Conservation (phyloP, 2,329 filamentous ascomycete genomes). For the Arthrobotrys conoides region DNA sequence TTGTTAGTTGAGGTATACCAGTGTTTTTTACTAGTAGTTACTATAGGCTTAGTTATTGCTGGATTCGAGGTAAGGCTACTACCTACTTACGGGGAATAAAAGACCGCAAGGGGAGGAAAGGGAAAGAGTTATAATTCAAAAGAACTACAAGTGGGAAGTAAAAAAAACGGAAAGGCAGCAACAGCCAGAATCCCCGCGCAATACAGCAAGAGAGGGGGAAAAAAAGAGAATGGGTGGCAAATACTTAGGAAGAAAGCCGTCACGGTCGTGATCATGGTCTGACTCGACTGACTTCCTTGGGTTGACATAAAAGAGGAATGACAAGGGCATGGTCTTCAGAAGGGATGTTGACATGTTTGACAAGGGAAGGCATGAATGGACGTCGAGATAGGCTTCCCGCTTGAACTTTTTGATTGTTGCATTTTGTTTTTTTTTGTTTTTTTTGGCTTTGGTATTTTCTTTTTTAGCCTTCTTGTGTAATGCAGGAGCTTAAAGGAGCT, state of each 20-base stretch:
- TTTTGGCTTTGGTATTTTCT: conserved; percentile 17
- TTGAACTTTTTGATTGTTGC: conserved; percentile 19
- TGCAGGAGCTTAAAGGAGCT: conserved; percentile 20
- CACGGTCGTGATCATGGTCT: conserved; percentile 49
- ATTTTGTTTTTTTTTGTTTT: conserved; percentile 5
- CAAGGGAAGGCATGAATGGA: conserved; percentile 43
- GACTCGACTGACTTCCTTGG: conserved; percentile 46
- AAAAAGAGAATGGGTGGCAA: conserved; percentile 30
- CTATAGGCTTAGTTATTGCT: neutral
- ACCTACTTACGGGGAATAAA: neutral
- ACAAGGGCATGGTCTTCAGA: conserved; percentile 20
- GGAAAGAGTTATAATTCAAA: conserved; percentile 9
- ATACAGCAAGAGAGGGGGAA: neutral
- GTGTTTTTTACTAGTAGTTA: conserved; percentile 15
- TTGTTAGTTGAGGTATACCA: conserved; percentile 1
- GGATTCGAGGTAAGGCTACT: neutral
- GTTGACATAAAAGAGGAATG: conserved; percentile 29
- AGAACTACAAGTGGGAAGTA: conserved; percentile 13
- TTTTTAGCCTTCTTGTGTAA: conserved; percentile 23
- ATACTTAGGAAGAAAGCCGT: conserved; percentile 12
- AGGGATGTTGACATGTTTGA: conserved; percentile 29
- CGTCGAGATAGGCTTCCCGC: conserved; percentile 60
- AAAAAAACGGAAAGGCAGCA: conserved; percentile 44
- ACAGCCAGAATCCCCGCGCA: neutral
- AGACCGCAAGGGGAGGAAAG: neutral